A percentile compares a stretch with the other conserved stretches of the same genome.
phyloP scores from a whole-genome alignment of 805 yeast genomes.

The Teunomyces kruisii region DNA sequence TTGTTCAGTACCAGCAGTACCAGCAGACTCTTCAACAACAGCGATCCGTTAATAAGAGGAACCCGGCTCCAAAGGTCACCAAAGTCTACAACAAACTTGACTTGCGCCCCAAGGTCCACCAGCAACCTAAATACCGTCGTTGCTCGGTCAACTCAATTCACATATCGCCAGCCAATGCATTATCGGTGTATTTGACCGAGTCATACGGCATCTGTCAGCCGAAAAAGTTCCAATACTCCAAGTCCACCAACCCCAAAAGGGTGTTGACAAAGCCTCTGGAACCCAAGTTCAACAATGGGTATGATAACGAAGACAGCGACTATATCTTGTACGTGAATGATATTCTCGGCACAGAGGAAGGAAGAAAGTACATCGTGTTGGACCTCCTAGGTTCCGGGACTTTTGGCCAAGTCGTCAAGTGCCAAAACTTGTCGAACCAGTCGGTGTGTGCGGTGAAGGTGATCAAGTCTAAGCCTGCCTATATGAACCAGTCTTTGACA shows the following conservation, averaged over 20 bases:
- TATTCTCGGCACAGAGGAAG: constrained; percentile 81
- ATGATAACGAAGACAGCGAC: constrained; percentile 85
- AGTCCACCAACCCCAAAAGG: constrained; percentile 84
- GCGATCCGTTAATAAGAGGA: constrained; percentile 8
- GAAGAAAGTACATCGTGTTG: constrained; percentile 80
- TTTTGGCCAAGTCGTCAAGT: constrained; percentile 96
- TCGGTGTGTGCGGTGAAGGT: constrained; percentile 93
- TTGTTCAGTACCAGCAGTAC: constrained; percentile 34
- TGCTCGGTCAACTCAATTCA: constrained; percentile 63
- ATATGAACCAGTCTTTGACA: constrained; percentile 84
- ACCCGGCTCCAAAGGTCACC: constrained; percentile 49
- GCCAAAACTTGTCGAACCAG: constrained; percentile 76
- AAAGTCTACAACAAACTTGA: constrained; percentile 47
- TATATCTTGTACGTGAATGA: constrained; percentile 94
- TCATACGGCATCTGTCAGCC: constrained; percentile 87
- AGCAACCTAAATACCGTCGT: constrained; percentile 68
- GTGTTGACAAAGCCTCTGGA: constrained; percentile 92
- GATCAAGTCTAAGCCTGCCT: constrained; percentile 88
- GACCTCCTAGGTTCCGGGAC: constrained; percentile 96
- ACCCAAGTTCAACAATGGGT: constrained; percentile 76
- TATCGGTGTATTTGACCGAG: constrained; percentile 73
- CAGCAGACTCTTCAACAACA: constrained; percentile 26
- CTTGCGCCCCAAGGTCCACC: constrained; percentile 58
- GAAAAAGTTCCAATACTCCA: constrained; percentile 68
- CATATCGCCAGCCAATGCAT: constrained; percentile 77